A percentile compares a stretch with the other conserved stretches of the same genome.
Evolutionary conservation across 345 rosid species (phyloP).

Genomic region (Psidium guajava): DNA sequence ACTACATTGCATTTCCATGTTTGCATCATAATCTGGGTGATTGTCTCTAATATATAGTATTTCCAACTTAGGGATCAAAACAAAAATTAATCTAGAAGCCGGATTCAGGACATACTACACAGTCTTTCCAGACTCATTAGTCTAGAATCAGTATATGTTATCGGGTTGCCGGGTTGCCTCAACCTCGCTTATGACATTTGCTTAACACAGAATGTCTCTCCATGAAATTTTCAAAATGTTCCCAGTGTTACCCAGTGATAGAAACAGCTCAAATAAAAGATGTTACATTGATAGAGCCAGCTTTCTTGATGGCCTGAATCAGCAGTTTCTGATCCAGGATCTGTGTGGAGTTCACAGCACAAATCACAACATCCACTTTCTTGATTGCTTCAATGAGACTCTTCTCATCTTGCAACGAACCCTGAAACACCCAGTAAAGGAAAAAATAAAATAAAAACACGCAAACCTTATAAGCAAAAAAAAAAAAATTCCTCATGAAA

Average conservation of each 20-base stretch:
- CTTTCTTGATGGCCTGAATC: conserved; percentile 40
- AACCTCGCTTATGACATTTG: neutral
- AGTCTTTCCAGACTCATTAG: neutral
- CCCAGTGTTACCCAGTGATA: neutral
- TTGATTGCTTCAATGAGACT: conserved; percentile 57
- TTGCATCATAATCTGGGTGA: neutral
- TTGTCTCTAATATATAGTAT: neutral
- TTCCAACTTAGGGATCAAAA: neutral
- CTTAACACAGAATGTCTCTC: neutral
- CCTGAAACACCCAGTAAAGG: conserved; percentile 21
- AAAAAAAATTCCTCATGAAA: neutral
- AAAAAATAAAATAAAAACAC: neutral
- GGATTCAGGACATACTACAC: neutral
- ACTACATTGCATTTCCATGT: neutral
- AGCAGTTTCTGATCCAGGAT: conserved; percentile 62
- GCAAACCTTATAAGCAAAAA: neutral
- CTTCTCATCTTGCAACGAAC: conserved; percentile 58
- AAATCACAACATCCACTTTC: conserved; percentile 70
- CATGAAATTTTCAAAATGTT: neutral
- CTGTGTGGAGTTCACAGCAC: conserved; percentile 57
- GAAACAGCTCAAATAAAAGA: conserved; percentile 15
- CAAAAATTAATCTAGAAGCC: neutral
- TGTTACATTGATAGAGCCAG: conserved; percentile 43
- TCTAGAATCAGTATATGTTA: neutral
- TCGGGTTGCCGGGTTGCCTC: neutral